Evolutionary conservation across 139 green algal species (phyloP).

Genomic region (Micractinium sp.): DNA sequence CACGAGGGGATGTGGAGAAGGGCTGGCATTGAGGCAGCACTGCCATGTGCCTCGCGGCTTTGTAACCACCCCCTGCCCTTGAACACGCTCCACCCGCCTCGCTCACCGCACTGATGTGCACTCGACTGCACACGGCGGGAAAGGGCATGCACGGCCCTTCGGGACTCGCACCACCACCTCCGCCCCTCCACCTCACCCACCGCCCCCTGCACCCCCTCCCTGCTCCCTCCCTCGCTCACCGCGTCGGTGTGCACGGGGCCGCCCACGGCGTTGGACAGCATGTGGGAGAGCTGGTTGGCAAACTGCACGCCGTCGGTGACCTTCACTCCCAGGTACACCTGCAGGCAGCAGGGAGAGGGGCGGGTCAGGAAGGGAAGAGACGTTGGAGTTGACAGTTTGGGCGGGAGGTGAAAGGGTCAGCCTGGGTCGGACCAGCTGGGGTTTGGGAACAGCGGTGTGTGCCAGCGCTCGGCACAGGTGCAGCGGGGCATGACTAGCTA

Average conservation of each 20-base stretch:
- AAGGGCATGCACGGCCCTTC: too few species aligned
- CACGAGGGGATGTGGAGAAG: too few species aligned
- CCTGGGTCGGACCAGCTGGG: not conserved
- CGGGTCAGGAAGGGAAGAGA: not conserved
- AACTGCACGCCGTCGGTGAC: conserved; percentile 5
- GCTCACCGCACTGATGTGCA: too few species aligned
- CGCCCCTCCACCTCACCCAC: too few species aligned
- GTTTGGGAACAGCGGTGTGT: too few species aligned
- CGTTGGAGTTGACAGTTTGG: not conserved
- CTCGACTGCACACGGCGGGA: too few species aligned
- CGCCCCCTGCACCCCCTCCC: too few species aligned
- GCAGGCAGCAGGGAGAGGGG: not conserved
- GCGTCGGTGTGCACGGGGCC: not conserved
- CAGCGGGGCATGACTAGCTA: too few species aligned
- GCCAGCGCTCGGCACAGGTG: too few species aligned
- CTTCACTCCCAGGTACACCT: conserved; percentile 14
- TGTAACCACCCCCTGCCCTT: too few species aligned
- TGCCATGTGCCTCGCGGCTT: not conserved
- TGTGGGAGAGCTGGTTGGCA: not conserved
- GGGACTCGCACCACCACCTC: too few species aligned
- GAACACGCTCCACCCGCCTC: too few species aligned
- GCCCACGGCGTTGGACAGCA: not conserved
- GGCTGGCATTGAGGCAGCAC: not conserved
- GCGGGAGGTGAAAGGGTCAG: not conserved
- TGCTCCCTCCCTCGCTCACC: not conserved